Base-by-base conservation (phyloP, 2,329 filamentous ascomycete species). In the Neopestalotiopsis clavispora region DNA sequence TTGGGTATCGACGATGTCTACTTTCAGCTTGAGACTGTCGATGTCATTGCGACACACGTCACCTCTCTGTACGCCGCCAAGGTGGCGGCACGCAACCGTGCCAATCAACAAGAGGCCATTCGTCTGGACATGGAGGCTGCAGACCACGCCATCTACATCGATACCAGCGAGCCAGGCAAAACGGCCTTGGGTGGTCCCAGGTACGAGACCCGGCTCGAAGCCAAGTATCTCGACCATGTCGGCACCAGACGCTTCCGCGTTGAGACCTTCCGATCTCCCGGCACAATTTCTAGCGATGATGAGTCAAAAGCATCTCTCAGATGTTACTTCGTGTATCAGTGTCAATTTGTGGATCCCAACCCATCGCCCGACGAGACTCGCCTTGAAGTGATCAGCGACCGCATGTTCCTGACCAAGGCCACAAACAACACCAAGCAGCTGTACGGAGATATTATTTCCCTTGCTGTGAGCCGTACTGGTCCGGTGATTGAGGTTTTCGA, bases 291-390 rank as follows among this genome's bases (percentile, higher is more conserved):
- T 9, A 87, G 85, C 69, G 82, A 84, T 59, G 83, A 90, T 59
- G 87, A 89, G 70, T 91, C 92, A 68, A 92, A 94, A 77, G 91
- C 95, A 69, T 94, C 95, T 67, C 86, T 99, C 68, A 92, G 96
- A 71, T 99, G 96, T 85, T 99, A 99, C 85, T 99, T 99, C 79
- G 94, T 99, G 74, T 99, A 99, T 85, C 94, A 97, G 82, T 97
- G 95, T 81, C 90, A 92, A 77, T 99, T 98, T 81, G 90, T 90
- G 74, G 90, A 95, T 75, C 85, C 92, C 9, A 90, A 90, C 72
- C 93, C 95, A 0, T 83, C 86, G 66, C 89, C 91, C 13, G 89
- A 90, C 66, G 96, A 98, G 86, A 97, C 94, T 42, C 90, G 94
- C 74, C 89, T 99, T 71, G 94, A 98, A 75, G 87, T 95, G 75